Evolutionary conservation across 495 filamentous ascomycete genomes (phyloP).

Genomic region (Podospora pseudocomata): DNA sequence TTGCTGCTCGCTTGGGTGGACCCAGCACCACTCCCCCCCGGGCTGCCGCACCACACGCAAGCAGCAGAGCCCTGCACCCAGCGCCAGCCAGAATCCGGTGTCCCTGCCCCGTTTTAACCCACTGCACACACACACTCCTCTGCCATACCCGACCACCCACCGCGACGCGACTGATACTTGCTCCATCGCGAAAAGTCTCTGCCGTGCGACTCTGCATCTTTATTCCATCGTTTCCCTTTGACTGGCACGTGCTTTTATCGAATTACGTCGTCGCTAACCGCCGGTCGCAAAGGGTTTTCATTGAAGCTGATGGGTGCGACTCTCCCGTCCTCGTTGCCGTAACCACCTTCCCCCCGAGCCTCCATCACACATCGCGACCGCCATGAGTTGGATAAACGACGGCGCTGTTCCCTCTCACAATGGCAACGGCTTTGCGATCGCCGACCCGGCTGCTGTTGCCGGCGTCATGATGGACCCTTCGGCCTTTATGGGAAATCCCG

Average conservation of each 20-base stretch:
- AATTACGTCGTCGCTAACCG: constrained; percentile 46
- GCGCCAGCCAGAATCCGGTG: constrained; percentile 26
- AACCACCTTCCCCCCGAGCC: constrained; percentile 17
- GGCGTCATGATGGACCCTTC: constrained; percentile 55
- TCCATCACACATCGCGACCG: constrained; percentile 23
- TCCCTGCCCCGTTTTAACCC: constrained; percentile 33
- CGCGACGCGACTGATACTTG: constrained; percentile 48
- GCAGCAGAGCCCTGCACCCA: constrained; percentile 21
- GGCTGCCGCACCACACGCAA: constrained; percentile 24
- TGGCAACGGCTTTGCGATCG: constrained; percentile 70
- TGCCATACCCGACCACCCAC: constrained; percentile 30
- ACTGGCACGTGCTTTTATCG: constrained; percentile 31
- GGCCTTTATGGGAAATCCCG: constrained; percentile 49
- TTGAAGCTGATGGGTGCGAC: constrained; percentile 46
- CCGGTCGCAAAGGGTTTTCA: constrained; percentile 32
- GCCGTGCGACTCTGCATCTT: constrained; percentile 41
- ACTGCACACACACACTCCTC: constrained; percentile 29
- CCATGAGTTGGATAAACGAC: constrained; percentile 84
- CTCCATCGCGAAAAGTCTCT: constrained; percentile 50
- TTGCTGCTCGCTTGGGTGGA: constrained; percentile 22
- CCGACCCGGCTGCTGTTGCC: constrained; percentile 48
- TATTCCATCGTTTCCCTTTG: constrained; percentile 32
- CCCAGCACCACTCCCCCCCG: constrained; percentile 15
- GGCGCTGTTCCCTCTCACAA: constrained; percentile 70
- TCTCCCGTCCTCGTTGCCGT: constrained; percentile 17